These are phyloP conservation scores for Alternaria triticimaculans DNA, from an alignment of 2,329 filamentous ascomycete species.

Conservation along the genomic window DNA sequence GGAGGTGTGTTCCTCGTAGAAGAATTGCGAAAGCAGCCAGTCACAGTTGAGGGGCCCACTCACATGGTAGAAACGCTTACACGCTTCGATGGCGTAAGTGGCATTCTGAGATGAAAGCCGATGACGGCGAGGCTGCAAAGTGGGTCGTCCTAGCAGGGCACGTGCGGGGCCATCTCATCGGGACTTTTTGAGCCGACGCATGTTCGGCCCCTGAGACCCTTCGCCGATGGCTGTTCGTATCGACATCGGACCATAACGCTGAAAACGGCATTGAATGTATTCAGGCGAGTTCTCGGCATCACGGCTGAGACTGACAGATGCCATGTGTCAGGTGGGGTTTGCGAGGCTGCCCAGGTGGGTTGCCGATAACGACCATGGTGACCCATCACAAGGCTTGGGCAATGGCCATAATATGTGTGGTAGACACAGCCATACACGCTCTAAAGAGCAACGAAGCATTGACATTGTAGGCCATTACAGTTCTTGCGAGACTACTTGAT, in stretches of 20 bases:
- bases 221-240: not conserved
- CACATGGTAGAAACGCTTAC: not conserved
- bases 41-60: not conserved
- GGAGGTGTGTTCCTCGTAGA: not conserved
- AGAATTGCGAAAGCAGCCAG: not conserved
- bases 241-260: not conserved
- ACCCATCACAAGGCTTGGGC: not conserved
- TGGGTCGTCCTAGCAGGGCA: not conserved
- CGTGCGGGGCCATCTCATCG: not conserved
- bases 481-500: not conserved
- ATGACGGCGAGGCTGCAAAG: not conserved
- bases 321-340: not conserved
- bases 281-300: slow-evolving; percentile 6
- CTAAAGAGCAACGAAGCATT: not conserved
- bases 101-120: not conserved
- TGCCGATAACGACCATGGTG: not conserved
- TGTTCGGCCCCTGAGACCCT: not conserved
- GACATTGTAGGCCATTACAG: not conserved
- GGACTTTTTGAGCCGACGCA: slow-evolving; percentile 9
- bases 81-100: slow-evolving; percentile 7
- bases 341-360: not conserved
- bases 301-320: not conserved
- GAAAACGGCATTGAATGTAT: not conserved
- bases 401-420: slow-evolving; percentile 1
- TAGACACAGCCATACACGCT: not conserved